Evolutionary conservation across 352 stramenopile species (phyloP), one percentile per base, ranked within the genome.

Genomic region (Peronospora belbahrii): DNA sequence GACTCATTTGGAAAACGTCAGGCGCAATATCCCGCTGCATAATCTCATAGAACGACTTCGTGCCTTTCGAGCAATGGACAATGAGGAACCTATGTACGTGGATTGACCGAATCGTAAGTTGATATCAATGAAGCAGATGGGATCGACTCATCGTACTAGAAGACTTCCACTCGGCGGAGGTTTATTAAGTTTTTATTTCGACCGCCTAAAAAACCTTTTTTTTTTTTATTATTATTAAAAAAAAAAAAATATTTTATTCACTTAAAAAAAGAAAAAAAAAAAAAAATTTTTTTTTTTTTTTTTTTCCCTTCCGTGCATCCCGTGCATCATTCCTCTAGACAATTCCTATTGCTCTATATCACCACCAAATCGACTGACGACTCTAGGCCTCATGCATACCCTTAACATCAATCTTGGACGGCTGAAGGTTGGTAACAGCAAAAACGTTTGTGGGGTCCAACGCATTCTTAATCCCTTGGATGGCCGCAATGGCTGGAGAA

Each of bases 361-460:
- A 4, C 40, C 20, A 49, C 5, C 31, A 19, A 19, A 41, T 20
- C n/a, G 27, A 11, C 17, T 13, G 15, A 23, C 1, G 10, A 30
- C 28, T 53, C 27, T 54, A 61, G 10, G 11, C 56, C 14, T 50
- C 25, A n/a, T 48, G 31, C 41, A 40, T 54, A 2, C 22, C 19
- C 27, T 36, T 36, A 8, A 34, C 14, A 15, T 41, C 10, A 22
- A 53, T 52, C 33, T 57, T 55, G 15, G 28, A 46, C 24, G 56
- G 51, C 35, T 75, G 56, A 30, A 85, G 42, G 62, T 98, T 97
- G 23, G 77, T 73, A 38, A 76, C 70, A 23, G 85, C 88, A 75
- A 98, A 96, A 14, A 96, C 65, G 55, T 97, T 97, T n/a, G 59
- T 67, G 15, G 86, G 81, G 48, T 98, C 94, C 9, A 98, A 42